Evolutionary conservation across 1,284 basidiomycete species (phyloP), one percentile per base, ranked within the genome.

Genomic region (Cryptococcus sp.): DNA sequence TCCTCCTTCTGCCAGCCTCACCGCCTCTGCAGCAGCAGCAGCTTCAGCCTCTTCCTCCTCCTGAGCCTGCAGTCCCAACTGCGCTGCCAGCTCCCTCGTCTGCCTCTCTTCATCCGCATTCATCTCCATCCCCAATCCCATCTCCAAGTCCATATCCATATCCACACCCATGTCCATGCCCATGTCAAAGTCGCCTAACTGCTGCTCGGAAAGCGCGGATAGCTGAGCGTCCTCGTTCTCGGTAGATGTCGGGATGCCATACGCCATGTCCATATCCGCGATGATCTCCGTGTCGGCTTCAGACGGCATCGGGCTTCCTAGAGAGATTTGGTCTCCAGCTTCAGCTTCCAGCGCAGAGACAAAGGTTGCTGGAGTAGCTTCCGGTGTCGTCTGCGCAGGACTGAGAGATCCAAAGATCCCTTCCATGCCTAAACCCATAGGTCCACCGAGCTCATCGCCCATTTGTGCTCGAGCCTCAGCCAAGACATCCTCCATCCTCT

Each of bases 111-210:
- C 41, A n/a, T 50, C 40, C 42, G 22, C 8, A n/a, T 45, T 15
- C 40, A 25, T 42, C 17, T 45, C 42, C 7, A 20, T 52, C 17
- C 27, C 41, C 2, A n/a, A 11, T 23, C 25, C 41, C 20, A 52
- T 42, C 16, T 52, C 50, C 39, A 52, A n/a, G 19, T 41, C 50
- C 40, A 43, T 22, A 16, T 52, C 45, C n/a, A 40, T 51, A 51
- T 20, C 17, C 48, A 25, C 30, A n/a, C 23, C 48, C 48, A 35
- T 19, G 49, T 42, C 50, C 25, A 45, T 62, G 48, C 55, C 27
- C 27, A 65, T 43, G 17, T 57, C 55, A 20, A 55, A 59, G 47
- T 65, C 60, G 47, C 30, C 30, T 10, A 35, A 35, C 2, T 35
- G 30, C 30, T 35, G 30, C 30, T 35, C 30, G 30, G 30, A 35